Evolutionary conservation across 2,329 filamentous ascomycete genomes (phyloP).

Genomic region (Trichocomaceae sp.): DNA sequence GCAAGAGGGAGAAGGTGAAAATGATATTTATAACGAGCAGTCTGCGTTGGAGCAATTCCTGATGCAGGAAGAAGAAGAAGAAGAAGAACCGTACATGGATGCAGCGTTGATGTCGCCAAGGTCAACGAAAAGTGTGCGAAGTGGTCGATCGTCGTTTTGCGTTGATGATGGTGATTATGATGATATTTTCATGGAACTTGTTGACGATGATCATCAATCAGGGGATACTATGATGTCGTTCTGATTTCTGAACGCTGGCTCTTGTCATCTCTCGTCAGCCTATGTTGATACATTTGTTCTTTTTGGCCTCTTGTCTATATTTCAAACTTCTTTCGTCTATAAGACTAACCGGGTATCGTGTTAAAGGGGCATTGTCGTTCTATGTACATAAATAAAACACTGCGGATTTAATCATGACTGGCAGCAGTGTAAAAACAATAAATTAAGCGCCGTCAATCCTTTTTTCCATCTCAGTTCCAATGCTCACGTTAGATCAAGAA

Average conservation of each 20-base stretch:
- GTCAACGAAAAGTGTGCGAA: conserved; percentile 6
- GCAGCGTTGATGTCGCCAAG: conserved; percentile 18
- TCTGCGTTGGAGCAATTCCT: conserved; percentile 31
- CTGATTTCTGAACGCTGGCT: conserved; percentile 9
- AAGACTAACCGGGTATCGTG: conserved; percentile 12
- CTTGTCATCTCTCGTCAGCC: background rate
- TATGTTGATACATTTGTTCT: background rate
- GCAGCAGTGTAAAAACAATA: background rate
- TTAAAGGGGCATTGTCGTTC: conserved; percentile 4
- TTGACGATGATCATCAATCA: conserved; percentile 36
- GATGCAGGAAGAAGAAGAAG: conserved; percentile 29
- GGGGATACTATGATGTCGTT: conserved; percentile 38
- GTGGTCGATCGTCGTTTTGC: conserved; percentile 20
- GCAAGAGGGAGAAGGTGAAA: background rate
- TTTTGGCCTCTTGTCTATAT: background rate
- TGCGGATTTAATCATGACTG: background rate
- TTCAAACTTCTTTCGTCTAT: background rate
- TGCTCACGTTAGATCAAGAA: background rate
- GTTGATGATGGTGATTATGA: conserved; percentile 55
- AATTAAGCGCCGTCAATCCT: background rate
- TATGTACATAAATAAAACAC: conserved; percentile 5
- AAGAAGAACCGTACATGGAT: conserved; percentile 28
- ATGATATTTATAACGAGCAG: conserved; percentile 16
- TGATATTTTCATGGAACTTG: conserved; percentile 58
- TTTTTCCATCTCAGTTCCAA: background rate